phyloP scores from a whole-genome alignment of 176 grass and related monocot genomes.

The Saccharum spontaneum region DNA sequence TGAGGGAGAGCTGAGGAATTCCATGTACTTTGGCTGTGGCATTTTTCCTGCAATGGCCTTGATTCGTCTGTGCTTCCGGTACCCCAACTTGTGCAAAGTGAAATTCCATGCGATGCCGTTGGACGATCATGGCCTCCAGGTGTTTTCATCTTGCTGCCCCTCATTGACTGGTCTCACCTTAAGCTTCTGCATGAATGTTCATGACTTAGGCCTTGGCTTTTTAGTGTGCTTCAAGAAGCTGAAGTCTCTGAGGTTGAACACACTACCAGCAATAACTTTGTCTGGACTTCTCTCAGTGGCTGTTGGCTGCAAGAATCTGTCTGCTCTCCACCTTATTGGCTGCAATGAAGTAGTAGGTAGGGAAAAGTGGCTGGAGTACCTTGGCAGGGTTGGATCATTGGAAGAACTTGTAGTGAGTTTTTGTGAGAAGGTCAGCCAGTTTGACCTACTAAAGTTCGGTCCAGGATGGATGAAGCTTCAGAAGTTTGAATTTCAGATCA shows the following conservation, averaged over 20 bases:
- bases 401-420: slow-evolving; percentile 41
- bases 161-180: not conserved
- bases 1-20: too few relatives aligned
- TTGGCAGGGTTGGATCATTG: slow-evolving; percentile 45
- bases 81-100: not conserved
- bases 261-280: slow-evolving; percentile 39
- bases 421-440: slow-evolving; percentile 28
- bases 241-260: slow-evolving; percentile 51
- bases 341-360: slow-evolving; percentile 49
- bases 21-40: too few relatives aligned
- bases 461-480: slow-evolving; percentile 18
- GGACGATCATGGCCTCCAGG: not conserved
- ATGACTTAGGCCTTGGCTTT: not conserved
- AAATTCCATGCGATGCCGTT: not conserved
- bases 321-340: slow-evolving; percentile 40
- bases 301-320: slow-evolving; percentile 56
- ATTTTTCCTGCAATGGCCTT: not conserved
- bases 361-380: slow-evolving; percentile 48
- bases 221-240: slow-evolving; percentile 29
- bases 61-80: not conserved
- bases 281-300: slow-evolving; percentile 49
- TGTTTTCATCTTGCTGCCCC: slow-evolving; percentile 1
- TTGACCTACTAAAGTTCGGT: slow-evolving; percentile 39
- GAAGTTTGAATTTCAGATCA: slow-evolving; percentile 40
- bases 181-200: not conserved